These are phyloP conservation scores for Hypoxylon lenormandii DNA, from an alignment of 495 filamentous ascomycete species.

Conservation along the genomic window DNA sequence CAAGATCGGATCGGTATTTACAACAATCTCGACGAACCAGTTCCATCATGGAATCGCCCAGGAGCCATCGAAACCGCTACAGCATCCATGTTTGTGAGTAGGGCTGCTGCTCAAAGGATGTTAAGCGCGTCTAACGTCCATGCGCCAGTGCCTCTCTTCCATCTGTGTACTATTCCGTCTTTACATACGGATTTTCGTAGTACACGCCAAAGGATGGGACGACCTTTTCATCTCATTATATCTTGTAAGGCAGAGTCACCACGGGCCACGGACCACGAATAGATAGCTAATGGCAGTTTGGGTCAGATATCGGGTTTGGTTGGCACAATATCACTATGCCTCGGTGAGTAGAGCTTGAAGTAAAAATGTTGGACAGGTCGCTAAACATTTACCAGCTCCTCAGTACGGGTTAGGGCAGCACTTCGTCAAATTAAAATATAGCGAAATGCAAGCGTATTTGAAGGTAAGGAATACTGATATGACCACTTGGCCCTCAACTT, in stretches of 20 bases:
- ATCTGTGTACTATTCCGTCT: conserved; percentile 48
- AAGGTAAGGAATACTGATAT: conserved; percentile 16
- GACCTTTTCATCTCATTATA: conserved; percentile 52
- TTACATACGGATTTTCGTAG: conserved; percentile 46
- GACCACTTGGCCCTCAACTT: background rate
- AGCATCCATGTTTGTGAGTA: conserved; percentile 29
- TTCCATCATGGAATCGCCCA: conserved; percentile 45
- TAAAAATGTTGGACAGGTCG: background rate
- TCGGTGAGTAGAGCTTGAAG: conserved; percentile 35
- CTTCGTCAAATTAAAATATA: conserved; percentile 12
- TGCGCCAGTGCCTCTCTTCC: conserved; percentile 46
- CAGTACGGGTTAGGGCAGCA: conserved; percentile 24
- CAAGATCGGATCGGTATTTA: conserved; percentile 34
- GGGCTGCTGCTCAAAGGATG: background rate
- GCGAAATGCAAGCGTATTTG: conserved; percentile 19
- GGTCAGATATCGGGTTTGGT: conserved; percentile 42
- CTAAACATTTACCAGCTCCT: conserved; percentile 14
- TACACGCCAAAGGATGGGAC: conserved; percentile 47
- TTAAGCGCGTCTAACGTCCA: background rate
- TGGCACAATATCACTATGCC: conserved; percentile 42
- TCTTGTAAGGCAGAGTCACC: conserved; percentile 30
- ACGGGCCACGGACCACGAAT: background rate
- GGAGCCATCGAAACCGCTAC: conserved; percentile 18
- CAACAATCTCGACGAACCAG: conserved; percentile 47
- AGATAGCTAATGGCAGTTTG: background rate